phyloP scores from a whole-genome alignment of 1,139 yeast genomes.

The Geotrichum fermentans region DNA sequence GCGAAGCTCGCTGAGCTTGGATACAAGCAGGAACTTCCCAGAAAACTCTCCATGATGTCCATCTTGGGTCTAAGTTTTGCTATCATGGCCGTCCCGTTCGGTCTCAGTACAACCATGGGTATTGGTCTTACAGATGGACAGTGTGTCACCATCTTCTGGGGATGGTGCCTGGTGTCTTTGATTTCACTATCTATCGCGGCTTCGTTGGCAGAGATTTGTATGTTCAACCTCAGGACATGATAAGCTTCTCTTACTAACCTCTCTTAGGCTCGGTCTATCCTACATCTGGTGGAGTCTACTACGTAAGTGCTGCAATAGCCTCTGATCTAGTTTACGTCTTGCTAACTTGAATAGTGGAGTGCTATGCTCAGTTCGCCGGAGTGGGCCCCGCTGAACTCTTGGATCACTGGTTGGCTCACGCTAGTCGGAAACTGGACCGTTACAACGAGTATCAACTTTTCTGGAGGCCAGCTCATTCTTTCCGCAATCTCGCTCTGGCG shows the following conservation, averaged over 20 bases:
- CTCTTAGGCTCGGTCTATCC: constrained; percentile 25
- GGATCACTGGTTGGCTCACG: constrained; percentile 22
- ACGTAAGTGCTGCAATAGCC: constrained; percentile 22
- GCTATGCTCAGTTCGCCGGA: constrained; percentile 20
- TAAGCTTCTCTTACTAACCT: constrained; percentile 22
- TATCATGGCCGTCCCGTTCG: constrained; percentile 20
- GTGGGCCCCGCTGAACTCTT: constrained; percentile 22
- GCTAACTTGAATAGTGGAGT: constrained; percentile 22
- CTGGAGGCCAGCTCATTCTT: constrained; percentile 20
- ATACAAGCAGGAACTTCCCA: constrained; percentile 20
- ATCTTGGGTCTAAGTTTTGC: constrained; percentile 21
- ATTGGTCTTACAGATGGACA: constrained; percentile 30
- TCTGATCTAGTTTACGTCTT: constrained; percentile 20
- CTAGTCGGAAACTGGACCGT: constrained; percentile 23
- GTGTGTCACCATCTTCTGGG: constrained; percentile 29
- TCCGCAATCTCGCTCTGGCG: constrained; percentile 20
- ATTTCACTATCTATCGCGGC: constrained; percentile 28
- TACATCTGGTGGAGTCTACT: constrained; percentile 26
- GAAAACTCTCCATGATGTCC: constrained; percentile 21
- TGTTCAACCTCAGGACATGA: constrained; percentile 19
- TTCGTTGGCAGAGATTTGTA: constrained; percentile 30
- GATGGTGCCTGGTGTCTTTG: constrained; percentile 24
- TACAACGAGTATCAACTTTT: constrained; percentile 20
- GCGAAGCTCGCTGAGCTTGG: constrained; percentile 20
- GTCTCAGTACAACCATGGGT: constrained; percentile 22